Evolutionary conservation across 1,284 basidiomycete genomes (phyloP).

Genomic region (Apiotrichum akiyoshidainum): DNA sequence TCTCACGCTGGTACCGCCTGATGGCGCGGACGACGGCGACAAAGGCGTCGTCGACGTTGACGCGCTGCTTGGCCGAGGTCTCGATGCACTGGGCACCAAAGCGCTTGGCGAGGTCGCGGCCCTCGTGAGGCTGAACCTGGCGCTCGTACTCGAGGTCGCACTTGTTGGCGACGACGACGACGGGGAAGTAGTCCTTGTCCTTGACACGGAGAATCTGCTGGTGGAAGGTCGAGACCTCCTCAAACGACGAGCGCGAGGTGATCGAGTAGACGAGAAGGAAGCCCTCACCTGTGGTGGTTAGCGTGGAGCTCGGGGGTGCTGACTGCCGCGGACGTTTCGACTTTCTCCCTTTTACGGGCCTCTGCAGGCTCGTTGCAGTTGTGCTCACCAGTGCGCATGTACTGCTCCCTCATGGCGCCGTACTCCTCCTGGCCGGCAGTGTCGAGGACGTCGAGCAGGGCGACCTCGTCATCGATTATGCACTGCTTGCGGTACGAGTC

Average conservation of each 20-base stretch:
- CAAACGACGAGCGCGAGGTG: constrained; percentile 95
- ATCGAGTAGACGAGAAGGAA: constrained; percentile 96
- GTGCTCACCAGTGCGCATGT: constrained; percentile 53
- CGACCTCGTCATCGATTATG: constrained; percentile 96
- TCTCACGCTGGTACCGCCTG: constrained; percentile 83
- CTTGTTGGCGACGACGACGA: constrained; percentile 98
- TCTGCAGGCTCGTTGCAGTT: too few species aligned
- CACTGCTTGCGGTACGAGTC: constrained; percentile 95
- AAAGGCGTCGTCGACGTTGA: constrained; percentile 99
- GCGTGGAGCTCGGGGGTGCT: too few species aligned
- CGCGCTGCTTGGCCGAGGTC: constrained; percentile 96
- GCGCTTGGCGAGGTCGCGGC: constrained; percentile 91
- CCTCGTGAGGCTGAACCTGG: constrained; percentile 97
- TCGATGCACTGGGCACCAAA: constrained; percentile 98
- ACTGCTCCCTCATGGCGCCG: constrained; percentile 57
- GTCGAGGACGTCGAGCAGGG: constrained; percentile 93
- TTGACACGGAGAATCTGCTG: constrained; percentile 89
- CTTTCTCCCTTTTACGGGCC: too few species aligned
- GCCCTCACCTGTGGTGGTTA: constrained; percentile 88
- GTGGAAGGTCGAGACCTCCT: constrained; percentile 96
- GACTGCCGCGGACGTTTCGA: too few species aligned
- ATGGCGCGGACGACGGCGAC: constrained; percentile 94
- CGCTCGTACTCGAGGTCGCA: constrained; percentile 97
- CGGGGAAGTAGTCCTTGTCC: constrained; percentile 96
- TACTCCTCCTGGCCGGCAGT: constrained; percentile 99